Conservation (phyloP, 805 yeast genomes). For the Teunomyces lycoperdinae region DNA sequence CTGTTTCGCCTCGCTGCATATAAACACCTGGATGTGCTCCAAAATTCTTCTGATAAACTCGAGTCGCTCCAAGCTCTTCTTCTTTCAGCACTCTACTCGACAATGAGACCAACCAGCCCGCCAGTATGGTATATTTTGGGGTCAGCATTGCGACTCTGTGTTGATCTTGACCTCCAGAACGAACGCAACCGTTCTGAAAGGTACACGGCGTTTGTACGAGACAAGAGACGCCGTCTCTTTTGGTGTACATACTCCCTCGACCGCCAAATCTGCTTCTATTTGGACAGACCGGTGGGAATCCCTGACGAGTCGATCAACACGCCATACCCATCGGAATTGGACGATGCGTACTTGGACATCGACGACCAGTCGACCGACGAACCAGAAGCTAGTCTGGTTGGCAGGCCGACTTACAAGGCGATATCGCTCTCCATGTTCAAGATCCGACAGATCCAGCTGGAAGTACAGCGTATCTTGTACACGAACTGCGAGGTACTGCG, state of each 20-base stretch:
- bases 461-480: conserved; percentile 68
- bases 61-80: conserved; percentile 74
- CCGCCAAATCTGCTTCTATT: conserved; percentile 79
- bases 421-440: conserved; percentile 66
- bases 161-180: conserved; percentile 80
- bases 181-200: conserved; percentile 39
- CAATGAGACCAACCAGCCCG: conserved; percentile 86
- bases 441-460: conserved; percentile 73
- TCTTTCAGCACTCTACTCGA: conserved; percentile 64
- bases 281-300: conserved; percentile 85
- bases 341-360: conserved; percentile 60
- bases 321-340: conserved; percentile 68
- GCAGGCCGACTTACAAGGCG: conserved; percentile 59
- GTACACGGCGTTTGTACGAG: conserved; percentile 55
- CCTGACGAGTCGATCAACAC: conserved; percentile 78
- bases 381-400: conserved; percentile 11
- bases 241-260: conserved; percentile 91
- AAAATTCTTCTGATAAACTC: conserved; percentile 55
- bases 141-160: conserved; percentile 71
- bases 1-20: conserved; percentile 68
- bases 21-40: conserved; percentile 54
- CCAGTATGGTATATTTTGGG: conserved; percentile 94
- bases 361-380: conserved; percentile 15
- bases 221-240: conserved; percentile 57
- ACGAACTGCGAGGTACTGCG: conserved; percentile 73